A percentile compares a stretch with the other conserved stretches of the same genome.
These are phyloP conservation scores for Amanita rubescens DNA, from an alignment of 768 basidiomycete species.

Conservation along the genomic window DNA sequence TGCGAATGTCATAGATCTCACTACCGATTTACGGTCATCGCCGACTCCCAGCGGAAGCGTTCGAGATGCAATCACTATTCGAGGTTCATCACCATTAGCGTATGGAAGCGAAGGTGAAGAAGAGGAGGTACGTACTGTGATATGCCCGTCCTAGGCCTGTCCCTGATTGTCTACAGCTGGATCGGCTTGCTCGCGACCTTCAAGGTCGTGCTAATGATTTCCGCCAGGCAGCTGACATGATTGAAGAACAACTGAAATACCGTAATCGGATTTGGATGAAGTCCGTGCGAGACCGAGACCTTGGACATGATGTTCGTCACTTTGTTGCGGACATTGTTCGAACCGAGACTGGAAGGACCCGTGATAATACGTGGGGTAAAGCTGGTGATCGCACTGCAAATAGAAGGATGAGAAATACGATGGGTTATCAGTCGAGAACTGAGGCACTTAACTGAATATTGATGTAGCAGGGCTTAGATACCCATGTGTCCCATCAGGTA, in stretches of 20 bases:
- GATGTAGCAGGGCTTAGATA: not conserved
- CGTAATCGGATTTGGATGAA: not conserved
- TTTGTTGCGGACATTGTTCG: not conserved
- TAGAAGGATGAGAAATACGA: not conserved
- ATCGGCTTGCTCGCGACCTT: not conserved
- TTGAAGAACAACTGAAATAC: constrained; percentile 4
- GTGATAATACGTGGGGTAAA: not conserved
- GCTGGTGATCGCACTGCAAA: not conserved
- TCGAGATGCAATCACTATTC: not conserved
- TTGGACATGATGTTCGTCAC: not conserved
- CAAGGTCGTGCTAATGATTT: constrained; percentile 1
- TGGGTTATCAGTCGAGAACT: not conserved
- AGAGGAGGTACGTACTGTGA: constrained; percentile 8
- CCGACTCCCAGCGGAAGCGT: not conserved
- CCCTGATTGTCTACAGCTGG: not conserved
- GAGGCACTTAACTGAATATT: not conserved
- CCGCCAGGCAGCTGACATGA: constrained; percentile 3
- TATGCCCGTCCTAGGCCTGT: not conserved
- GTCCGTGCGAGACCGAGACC: not conserved
- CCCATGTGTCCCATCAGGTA: not conserved
- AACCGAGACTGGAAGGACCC: not conserved
- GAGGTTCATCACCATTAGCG: constrained; percentile 8
- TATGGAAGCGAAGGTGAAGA: constrained; percentile 11
- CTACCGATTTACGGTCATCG: constrained; percentile 1
- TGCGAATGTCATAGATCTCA: constrained; percentile 6